phyloP scores from a whole-genome alignment of 169 alveolate species.

The Amoebophrya sp. region DNA sequence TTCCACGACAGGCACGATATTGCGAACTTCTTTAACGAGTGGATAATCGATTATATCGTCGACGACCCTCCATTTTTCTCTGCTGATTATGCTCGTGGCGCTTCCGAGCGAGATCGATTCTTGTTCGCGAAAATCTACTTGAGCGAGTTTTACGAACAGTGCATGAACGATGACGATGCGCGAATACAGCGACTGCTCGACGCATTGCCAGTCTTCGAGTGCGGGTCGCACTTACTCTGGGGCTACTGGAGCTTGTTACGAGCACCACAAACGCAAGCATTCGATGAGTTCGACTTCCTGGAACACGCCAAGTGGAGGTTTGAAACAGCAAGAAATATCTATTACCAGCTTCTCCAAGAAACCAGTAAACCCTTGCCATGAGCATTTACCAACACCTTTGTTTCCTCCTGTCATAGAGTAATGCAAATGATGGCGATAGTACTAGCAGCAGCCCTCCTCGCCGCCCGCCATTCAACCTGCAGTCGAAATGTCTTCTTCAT shows the following conservation, averaged over 20 bases:
- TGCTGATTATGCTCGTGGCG: not conserved
- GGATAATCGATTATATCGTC: conserved; percentile 41
- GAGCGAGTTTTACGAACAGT: conserved; percentile 30
- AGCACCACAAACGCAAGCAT: conserved; percentile 49
- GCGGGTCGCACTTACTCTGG: conserved; percentile 52
- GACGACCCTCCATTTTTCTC: not conserved
- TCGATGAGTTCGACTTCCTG: conserved; percentile 49
- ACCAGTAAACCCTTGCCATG: too few species aligned
- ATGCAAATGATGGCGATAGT: too few species aligned
- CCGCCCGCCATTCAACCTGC: too few species aligned
- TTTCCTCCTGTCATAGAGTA: too few species aligned
- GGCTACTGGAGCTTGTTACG: conserved; percentile 54
- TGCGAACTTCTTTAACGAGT: conserved; percentile 52
- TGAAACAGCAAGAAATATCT: not conserved
- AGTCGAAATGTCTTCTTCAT: too few species aligned
- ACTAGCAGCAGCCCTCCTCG: too few species aligned
- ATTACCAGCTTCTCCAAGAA: too few species aligned
- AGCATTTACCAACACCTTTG: too few species aligned
- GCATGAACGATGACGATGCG: not conserved
- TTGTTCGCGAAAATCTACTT: conserved; percentile 48
- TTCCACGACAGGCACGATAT: conserved; percentile 36
- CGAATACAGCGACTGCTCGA: conserved; percentile 32
- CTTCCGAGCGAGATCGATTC: not conserved
- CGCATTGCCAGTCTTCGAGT: conserved; percentile 33
- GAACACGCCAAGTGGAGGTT: conserved; percentile 34